Evolutionary conservation across 352 stramenopile species (phyloP).

Genomic region (Saprolegnia diclina): DNA sequence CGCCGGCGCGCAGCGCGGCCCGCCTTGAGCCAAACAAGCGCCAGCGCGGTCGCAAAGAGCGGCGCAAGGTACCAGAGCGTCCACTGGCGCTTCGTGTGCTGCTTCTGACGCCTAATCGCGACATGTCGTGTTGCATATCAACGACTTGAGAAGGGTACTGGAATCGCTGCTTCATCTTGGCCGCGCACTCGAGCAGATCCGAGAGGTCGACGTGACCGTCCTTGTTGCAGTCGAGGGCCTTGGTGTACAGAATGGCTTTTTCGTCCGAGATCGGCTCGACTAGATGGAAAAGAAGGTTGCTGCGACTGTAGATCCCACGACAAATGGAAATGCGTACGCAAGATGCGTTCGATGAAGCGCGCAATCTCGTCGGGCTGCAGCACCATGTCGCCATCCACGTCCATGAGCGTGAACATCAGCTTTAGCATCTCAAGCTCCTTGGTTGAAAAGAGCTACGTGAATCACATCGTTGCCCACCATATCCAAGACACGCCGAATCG

Average conservation of each 20-base stretch:
- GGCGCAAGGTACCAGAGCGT: neutral
- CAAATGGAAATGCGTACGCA: conserved; percentile 39
- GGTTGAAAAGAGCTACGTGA: conserved; percentile 38
- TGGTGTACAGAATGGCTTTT: conserved; percentile 51
- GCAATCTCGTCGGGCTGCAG: conserved; percentile 48
- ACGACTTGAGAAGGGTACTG: conserved; percentile 24
- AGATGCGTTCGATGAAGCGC: conserved; percentile 68
- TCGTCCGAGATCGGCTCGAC: conserved; percentile 49
- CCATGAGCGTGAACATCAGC: conserved; percentile 74
- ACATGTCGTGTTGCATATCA: neutral
- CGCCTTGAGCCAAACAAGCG: neutral
- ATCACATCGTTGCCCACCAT: conserved; percentile 23
- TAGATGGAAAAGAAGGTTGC: conserved; percentile 20
- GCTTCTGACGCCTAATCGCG: neutral
- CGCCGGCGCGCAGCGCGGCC: too few species aligned
- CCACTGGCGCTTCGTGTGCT: neutral
- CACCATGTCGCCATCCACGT: conserved; percentile 65
- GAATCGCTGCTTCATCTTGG: conserved; percentile 65
- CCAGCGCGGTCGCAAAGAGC: neutral
- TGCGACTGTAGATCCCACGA: neutral
- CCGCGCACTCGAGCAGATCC: conserved; percentile 70
- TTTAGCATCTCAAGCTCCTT: conserved; percentile 74
- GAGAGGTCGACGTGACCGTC: conserved; percentile 69
- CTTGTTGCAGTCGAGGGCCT: conserved; percentile 65
- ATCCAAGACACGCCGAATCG: neutral